Conservation (phyloP, 2,329 filamentous ascomycete species). For the Plenodomus biglobosus region DNA sequence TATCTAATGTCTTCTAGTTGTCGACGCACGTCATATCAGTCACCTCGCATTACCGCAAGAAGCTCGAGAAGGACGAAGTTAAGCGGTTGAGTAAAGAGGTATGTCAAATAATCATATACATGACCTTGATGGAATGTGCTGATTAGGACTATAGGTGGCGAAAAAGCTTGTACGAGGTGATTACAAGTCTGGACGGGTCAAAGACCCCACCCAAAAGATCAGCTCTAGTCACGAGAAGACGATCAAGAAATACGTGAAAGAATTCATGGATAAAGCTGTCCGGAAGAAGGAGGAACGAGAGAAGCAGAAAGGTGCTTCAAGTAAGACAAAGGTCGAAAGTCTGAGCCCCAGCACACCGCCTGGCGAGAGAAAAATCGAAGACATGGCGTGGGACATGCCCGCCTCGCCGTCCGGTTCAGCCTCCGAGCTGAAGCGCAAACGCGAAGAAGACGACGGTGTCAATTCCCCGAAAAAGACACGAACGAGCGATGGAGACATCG, state of each 20-base stretch:
- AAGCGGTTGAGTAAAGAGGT: conserved; percentile 67
- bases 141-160: conserved; percentile 54
- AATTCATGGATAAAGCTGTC: conserved; percentile 85
- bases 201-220: conserved; percentile 72
- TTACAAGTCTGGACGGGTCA: conserved; percentile 85
- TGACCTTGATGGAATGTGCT: conserved; percentile 4
- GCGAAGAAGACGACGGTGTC: conserved; percentile 34
- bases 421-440: conserved; percentile 42
- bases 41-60: conserved; percentile 82
- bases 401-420: conserved; percentile 31
- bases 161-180: conserved; percentile 92
- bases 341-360: conserved; percentile 21
- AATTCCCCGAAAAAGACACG: conserved; percentile 39
- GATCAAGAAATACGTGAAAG: conserved; percentile 79
- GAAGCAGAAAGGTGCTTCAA: conserved; percentile 55
- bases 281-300: conserved; percentile 65
- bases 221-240: conserved; percentile 76
- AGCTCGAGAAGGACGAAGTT: conserved; percentile 77
- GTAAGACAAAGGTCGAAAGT: conserved; percentile 16
- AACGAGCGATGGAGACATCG: conserved; percentile 38
- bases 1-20: conserved; percentile 56
- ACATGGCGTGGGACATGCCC: conserved; percentile 18
- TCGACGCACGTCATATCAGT: conserved; percentile 84
- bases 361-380: conserved; percentile 8
- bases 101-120: conserved; percentile 2